phyloP scores from a whole-genome alignment of 1,284 basidiomycete genomes.

The Cryptococcus floricola region DNA sequence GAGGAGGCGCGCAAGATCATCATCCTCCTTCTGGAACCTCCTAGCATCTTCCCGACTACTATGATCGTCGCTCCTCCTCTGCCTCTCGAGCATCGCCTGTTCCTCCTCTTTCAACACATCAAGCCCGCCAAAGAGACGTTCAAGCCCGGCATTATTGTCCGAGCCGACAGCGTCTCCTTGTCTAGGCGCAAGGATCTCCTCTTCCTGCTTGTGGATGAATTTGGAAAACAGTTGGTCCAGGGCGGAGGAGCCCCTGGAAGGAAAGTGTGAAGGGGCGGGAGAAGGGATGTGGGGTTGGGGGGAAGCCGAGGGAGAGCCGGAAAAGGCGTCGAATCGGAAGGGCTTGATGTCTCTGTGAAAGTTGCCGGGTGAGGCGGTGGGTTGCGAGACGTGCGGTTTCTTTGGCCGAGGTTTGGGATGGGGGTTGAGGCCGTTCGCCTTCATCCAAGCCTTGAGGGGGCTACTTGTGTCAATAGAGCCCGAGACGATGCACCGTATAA shows the following conservation, averaged over 20 bases:
- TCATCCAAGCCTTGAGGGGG: conserved; percentile 40
- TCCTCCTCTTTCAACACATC: conserved; percentile 20
- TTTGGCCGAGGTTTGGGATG: conserved; percentile 19
- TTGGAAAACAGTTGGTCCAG: conserved; percentile 39
- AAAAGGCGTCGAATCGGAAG: conserved; percentile 26
- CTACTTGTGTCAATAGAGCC: conserved; percentile 7
- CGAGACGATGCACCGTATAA: conserved; percentile 22
- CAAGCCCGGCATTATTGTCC: conserved; percentile 30
- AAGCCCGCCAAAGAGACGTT: conserved; percentile 31
- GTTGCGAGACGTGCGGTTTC: not conserved
- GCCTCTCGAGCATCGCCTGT: not conserved
- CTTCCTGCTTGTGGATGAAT: conserved; percentile 39
- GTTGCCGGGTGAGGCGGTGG: not conserved
- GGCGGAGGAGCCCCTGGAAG: conserved; percentile 16
- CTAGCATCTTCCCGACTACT: not conserved
- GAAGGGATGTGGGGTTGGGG: conserved; percentile 4
- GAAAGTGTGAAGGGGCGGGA: conserved; percentile 3
- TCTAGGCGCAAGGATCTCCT: conserved; percentile 19
- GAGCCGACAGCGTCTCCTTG: conserved; percentile 14
- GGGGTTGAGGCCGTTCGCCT: conserved; percentile 29
- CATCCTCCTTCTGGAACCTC: conserved; percentile 31
- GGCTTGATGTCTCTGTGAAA: conserved; percentile 32
- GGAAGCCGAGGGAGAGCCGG: conserved; percentile 9
- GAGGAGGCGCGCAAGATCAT: conserved; percentile 33
- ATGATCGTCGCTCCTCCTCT: not conserved